A percentile compares a stretch with the other conserved stretches of the same genome.
phyloP scores from a whole-genome alignment of 2,329 filamentous ascomycete genomes.

The Magnaporthiopsis poae region DNA sequence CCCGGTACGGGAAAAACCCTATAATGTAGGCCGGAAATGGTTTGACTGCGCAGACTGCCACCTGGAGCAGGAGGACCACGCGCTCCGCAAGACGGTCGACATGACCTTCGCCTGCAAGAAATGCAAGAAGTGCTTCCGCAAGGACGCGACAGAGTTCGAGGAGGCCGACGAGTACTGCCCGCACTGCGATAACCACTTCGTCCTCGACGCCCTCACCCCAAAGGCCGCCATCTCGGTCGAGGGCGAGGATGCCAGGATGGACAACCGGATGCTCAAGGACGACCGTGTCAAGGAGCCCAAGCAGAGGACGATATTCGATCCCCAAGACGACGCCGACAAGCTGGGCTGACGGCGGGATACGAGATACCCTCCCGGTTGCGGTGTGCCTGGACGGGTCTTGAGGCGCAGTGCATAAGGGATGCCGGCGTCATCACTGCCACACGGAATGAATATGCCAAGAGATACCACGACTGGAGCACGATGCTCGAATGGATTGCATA shows the following conservation, averaged over 20 bases:
- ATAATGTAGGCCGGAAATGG: slow-evolving; percentile 71
- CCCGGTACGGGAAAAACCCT: neutral
- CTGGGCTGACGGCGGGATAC: slow-evolving; percentile 49
- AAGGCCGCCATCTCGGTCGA: slow-evolving; percentile 78
- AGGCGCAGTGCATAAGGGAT: neutral
- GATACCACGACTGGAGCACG: neutral
- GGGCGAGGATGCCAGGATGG: slow-evolving; percentile 77
- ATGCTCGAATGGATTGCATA: slow-evolving; percentile 1
- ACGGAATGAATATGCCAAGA: neutral
- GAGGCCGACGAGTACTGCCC: slow-evolving; percentile 98
- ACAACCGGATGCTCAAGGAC: slow-evolving; percentile 87
- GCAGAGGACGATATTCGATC: slow-evolving; percentile 61
- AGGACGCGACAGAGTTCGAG: slow-evolving; percentile 83
- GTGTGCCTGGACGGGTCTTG: neutral
- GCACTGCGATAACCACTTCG: slow-evolving; percentile 97
- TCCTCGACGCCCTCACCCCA: slow-evolving; percentile 77
- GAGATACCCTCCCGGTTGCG: neutral
- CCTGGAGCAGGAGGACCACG: slow-evolving; percentile 66
- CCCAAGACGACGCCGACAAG: slow-evolving; percentile 63
- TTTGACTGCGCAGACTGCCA: slow-evolving; percentile 98
- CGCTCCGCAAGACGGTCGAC: slow-evolving; percentile 66
- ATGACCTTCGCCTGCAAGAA: slow-evolving; percentile 98
- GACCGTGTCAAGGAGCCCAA: slow-evolving; percentile 59
- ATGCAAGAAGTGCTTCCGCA: slow-evolving; percentile 96
- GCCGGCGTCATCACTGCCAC: neutral